Evolutionary conservation across 2,329 filamentous ascomycete species (phyloP).

Genomic region (Harringtonia lauricola): DNA sequence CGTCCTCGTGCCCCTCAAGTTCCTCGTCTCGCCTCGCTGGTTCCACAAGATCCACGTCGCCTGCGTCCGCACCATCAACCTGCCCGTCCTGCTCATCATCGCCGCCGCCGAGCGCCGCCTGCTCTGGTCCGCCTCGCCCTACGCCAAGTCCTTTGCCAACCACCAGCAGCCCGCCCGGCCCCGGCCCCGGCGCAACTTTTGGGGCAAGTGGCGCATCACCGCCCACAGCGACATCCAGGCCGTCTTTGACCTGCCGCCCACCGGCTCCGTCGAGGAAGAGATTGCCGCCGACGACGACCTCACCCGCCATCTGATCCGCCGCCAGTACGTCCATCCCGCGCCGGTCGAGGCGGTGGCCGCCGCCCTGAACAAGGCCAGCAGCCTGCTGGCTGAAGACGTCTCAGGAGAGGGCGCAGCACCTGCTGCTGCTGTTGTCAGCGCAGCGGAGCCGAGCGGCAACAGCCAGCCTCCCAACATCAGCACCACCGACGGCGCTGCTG

Average conservation of each 20-base stretch:
- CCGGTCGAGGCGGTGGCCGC: constrained; percentile 20
- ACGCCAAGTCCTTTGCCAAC: constrained; percentile 9
- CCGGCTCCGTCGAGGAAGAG: constrained; percentile 45
- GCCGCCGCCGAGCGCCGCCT: constrained; percentile 58
- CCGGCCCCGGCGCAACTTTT: constrained; percentile 35
- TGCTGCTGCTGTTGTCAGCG: too few species aligned
- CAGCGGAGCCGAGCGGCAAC: constrained; percentile 2
- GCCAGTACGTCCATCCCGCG: constrained; percentile 39
- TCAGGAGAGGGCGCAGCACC: too few species aligned
- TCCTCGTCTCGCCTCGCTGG: constrained; percentile 68
- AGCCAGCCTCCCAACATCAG: background rate
- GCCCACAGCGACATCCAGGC: constrained; percentile 61
- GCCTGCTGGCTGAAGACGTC: too few species aligned
- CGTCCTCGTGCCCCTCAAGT: constrained; percentile 65
- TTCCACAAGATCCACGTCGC: constrained; percentile 85
- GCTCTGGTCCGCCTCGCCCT: constrained; percentile 41
- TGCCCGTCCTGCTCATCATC: constrained; percentile 63
- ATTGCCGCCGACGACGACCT: constrained; percentile 49
- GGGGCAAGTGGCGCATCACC: constrained; percentile 57
- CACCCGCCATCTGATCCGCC: constrained; percentile 44
- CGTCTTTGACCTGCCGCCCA: constrained; percentile 62
- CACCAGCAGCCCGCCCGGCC: background rate
- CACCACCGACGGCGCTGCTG: background rate
- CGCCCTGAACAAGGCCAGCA: constrained; percentile 1
- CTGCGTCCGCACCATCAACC: constrained; percentile 61